Conservation (phyloP, 148 eudicot species). For the Vaccinium myrtillus region DNA sequence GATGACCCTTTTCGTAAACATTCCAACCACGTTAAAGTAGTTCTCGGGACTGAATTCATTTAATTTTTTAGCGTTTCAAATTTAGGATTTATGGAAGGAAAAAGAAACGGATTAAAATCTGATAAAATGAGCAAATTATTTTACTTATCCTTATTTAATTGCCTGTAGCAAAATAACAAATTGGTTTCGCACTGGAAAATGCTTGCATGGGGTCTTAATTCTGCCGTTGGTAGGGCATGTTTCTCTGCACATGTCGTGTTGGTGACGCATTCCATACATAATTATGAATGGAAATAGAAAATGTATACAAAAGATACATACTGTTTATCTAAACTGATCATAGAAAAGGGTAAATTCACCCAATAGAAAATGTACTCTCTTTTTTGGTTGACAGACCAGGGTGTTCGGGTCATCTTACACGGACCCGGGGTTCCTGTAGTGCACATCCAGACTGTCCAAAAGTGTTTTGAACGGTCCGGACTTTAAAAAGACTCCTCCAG, state of each 20-base stretch:
- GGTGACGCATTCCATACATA: slow-evolving; percentile 4
- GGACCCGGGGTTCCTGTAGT: no score
- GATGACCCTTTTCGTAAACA: background rate
- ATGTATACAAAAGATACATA: background rate
- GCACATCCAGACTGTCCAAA: no score
- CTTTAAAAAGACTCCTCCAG: no score
- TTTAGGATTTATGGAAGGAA: background rate
- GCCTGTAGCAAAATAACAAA: background rate
- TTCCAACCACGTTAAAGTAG: background rate
- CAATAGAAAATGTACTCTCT: no score
- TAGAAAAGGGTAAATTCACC: no score
- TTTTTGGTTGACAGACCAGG: no score
- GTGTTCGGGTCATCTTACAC: no score
- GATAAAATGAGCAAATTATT: background rate
- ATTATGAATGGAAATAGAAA: background rate
- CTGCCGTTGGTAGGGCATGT: background rate
- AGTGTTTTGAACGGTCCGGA: no score
- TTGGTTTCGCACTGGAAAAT: background rate
- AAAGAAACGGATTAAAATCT: background rate
- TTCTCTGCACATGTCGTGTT: slow-evolving; percentile 2
- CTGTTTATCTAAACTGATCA: background rate
- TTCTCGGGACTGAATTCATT: background rate
- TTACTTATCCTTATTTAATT: background rate
- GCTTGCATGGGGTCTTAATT: background rate
- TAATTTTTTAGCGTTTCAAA: no score